A percentile compares a stretch with the other conserved stretches of the same genome.
phyloP scores from a whole-genome alignment of 2,329 filamentous ascomycete species.

The Lanzia echinophila region DNA sequence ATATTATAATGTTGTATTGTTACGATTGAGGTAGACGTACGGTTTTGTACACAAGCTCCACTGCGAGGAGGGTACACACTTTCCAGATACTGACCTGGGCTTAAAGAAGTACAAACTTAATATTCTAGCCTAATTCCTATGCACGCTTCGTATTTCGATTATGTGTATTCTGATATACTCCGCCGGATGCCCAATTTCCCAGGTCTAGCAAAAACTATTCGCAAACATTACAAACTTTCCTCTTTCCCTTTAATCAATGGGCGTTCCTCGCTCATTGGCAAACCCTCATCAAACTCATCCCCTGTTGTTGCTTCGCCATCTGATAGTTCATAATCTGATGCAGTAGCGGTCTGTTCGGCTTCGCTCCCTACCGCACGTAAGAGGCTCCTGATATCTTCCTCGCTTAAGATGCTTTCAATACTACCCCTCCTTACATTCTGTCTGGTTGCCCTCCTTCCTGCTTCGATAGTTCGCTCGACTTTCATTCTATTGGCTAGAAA shows the following conservation, averaged over 20 bases:
- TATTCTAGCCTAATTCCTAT: background rate
- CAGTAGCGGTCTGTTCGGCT: slow-evolving; percentile 30
- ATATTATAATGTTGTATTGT: background rate
- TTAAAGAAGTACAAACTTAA: background rate
- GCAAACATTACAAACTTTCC: background rate
- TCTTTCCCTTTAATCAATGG: slow-evolving; percentile 5
- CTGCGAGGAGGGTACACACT: background rate
- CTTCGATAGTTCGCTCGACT: slow-evolving; percentile 65
- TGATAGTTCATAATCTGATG: slow-evolving; percentile 26
- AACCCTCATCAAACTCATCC: slow-evolving; percentile 17
- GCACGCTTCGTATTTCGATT: background rate
- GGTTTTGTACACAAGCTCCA: background rate
- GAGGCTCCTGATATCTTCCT: slow-evolving; percentile 50
- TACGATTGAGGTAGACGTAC: background rate
- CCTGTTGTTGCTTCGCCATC: slow-evolving; percentile 20
- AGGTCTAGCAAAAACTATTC: background rate
- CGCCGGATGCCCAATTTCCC: background rate
- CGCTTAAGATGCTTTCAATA: slow-evolving; percentile 54
- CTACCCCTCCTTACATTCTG: slow-evolving; percentile 43
- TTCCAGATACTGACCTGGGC: background rate
- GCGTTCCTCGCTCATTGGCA: slow-evolving; percentile 1
- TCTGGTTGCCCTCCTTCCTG: slow-evolving; percentile 48
- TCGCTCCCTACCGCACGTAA: slow-evolving; percentile 29
- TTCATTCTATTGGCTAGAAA: slow-evolving; percentile 85
- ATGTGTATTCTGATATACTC: background rate